Evolutionary conservation across 2,329 filamentous ascomycete genomes (phyloP), one percentile per base, ranked within the genome.

Genomic region (Paracoccidioides lutzii): DNA sequence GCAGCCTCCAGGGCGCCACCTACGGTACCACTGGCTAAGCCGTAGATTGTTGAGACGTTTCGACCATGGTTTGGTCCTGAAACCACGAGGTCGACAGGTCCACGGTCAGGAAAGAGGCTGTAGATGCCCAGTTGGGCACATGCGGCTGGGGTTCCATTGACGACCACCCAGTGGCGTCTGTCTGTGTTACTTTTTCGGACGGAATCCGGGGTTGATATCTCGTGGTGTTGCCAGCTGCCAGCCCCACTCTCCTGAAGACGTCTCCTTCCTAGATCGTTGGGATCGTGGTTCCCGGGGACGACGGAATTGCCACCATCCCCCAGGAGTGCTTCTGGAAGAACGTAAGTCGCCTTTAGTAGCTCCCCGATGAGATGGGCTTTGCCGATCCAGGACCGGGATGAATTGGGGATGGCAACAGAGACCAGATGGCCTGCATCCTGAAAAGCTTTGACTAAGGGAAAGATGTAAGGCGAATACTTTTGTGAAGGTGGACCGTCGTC

Each of bases 301-400:
- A n/a, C 10, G 14, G 33, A 41, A 54, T 14, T 30, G 14, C n/a
- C 42, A 37, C n/a, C 1, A 41, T 79, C 73, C 41, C 73, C 68
- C 65, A 83, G 80, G 30, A 76, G 81, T 14, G 35, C 10, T 50
- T 50, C 48, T 12, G 79, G 80, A 58, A 28, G 33, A 70, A 89
- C 93, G 75, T 91, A 94, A 43, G 80, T 77, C 5, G 88, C 89
- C 70, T 84, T 87, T 59, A 93, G 79, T 1, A 85, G 83, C 69
- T 90, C 84, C 60, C 90, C 90, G 65, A 95, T 90, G 66, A 96
- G 85, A 72, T 96, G 90, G 1, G 90, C 90, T 76, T 96, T 96
- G 63, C 89, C 90, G 67, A 96, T 95, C 90, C 90, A 96, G 22
- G 88, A 94, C 54, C 90, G 84, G 69, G 95, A 91, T 4, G 83